These are phyloP conservation scores for Cynanchum wilfordii DNA, from an alignment of 257 asterid genomes.

Conservation along the genomic window DNA sequence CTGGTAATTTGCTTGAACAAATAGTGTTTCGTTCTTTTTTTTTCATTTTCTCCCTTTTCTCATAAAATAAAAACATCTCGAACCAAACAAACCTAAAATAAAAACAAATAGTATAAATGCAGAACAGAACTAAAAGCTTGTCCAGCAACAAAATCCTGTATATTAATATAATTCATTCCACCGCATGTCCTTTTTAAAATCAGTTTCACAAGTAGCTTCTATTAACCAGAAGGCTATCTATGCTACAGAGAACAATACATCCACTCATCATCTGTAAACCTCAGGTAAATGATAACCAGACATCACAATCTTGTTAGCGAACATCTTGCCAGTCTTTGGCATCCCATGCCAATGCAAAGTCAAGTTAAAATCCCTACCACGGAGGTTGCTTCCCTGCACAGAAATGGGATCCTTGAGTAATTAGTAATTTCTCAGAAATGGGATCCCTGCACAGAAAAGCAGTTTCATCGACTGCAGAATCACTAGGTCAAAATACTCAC, in stretches of 20 bases:
- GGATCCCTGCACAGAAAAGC: slow-evolving; percentile 52
- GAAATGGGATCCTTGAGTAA: neutral
- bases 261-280: slow-evolving; percentile 49
- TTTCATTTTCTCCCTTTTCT: neutral
- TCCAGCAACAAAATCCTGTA: neutral
- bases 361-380: slow-evolving; percentile 73
- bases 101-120: too few relatives aligned
- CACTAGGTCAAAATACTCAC: slow-evolving; percentile 30
- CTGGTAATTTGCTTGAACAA: neutral
- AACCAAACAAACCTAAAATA: neutral
- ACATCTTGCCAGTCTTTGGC: slow-evolving; percentile 99
- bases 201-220: slow-evolving; percentile 1
- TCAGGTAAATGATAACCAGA: slow-evolving; percentile 69
- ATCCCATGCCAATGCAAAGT: slow-evolving; percentile 96
- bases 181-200: neutral
- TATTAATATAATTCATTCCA: neutral
- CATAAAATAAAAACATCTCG: neutral
- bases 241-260: neutral
- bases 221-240: neutral
- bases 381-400: slow-evolving; percentile 82
- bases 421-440: neutral
- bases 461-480: neutral
- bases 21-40: neutral
- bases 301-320: slow-evolving; percentile 81
- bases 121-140: neutral